Evolutionary conservation across 1,139 yeast genomes (phyloP).

Genomic region (Hansenula lynferdii): DNA sequence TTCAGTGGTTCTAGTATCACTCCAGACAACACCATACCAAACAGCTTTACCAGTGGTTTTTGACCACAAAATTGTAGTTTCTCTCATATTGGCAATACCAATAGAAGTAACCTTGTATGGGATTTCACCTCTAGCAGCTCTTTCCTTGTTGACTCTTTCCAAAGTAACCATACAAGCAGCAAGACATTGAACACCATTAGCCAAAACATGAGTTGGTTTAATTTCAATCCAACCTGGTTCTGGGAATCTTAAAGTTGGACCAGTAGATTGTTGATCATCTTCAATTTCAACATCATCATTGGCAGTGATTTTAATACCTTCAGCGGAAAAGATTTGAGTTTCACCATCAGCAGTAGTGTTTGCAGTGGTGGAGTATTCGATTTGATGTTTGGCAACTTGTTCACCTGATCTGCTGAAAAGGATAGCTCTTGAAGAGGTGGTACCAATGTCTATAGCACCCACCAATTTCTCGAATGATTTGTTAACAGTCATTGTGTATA

Average conservation of each 20-base stretch:
- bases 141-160: constrained; percentile 46
- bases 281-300: constrained; percentile 58
- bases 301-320: constrained; percentile 63
- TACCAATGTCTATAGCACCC: constrained; percentile 85
- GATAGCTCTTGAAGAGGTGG: constrained; percentile 92
- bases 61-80: constrained; percentile 91
- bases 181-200: constrained; percentile 75
- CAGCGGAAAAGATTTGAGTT: constrained; percentile 63
- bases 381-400: constrained; percentile 84
- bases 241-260: constrained; percentile 70
- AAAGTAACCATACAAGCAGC: constrained; percentile 59
- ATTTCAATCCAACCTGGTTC: constrained; percentile 94
- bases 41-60: constrained; percentile 77
- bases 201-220: constrained; percentile 80
- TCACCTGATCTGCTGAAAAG: constrained; percentile 68
- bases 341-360: constrained; percentile 30
- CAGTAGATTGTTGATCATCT: constrained; percentile 41
- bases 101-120: constrained; percentile 57
- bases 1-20: constrained; percentile 82
- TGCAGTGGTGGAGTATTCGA: constrained; percentile 80
- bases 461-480: constrained; percentile 35
- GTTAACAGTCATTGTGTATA: constrained; percentile 4
- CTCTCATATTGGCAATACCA: constrained; percentile 95
- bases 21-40: constrained; percentile 89
- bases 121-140: constrained; percentile 41